Percentiles rank a stretch among this genome's conserved stretches.
phyloP scores from a whole-genome alignment of 306 rosid species.

The Quercus mongolica region DNA sequence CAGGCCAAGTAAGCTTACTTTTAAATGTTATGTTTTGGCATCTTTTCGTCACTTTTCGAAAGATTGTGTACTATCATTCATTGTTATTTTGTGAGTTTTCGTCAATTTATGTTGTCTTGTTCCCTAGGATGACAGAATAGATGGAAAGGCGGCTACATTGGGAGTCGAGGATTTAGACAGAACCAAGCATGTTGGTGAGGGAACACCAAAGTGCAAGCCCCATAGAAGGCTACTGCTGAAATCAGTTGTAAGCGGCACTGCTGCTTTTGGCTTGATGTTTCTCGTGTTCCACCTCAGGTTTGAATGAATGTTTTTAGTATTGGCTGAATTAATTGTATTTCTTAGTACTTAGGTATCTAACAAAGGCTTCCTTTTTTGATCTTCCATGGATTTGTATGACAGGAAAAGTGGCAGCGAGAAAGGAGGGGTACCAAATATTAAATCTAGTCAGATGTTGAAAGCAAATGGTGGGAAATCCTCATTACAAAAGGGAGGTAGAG shows the following conservation, averaged over 20 bases:
- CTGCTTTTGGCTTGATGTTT: slow-evolving; percentile 44
- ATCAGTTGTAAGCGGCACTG: slow-evolving; percentile 45
- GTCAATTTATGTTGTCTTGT: slow-evolving; percentile 15
- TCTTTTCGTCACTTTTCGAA: background rate
- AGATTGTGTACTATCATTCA: background rate
- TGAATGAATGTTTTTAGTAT: slow-evolving; percentile 13
- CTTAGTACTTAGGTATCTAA: background rate
- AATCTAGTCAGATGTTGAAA: slow-evolving; percentile 18
- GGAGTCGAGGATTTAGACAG: slow-evolving; percentile 13
- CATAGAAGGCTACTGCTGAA: slow-evolving; percentile 31
- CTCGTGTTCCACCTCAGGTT: slow-evolving; percentile 42
- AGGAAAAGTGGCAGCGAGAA: slow-evolving; percentile 34
- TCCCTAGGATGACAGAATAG: slow-evolving; percentile 29
- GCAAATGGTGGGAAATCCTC: slow-evolving; percentile 26
- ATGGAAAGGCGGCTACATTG: slow-evolving; percentile 17
- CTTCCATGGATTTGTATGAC: background rate
- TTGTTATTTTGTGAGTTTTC: slow-evolving; percentile 12
- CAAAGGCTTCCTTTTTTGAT: background rate
- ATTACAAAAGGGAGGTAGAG: slow-evolving; percentile 13
- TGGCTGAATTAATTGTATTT: background rate
- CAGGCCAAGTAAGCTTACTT: slow-evolving; percentile 26
- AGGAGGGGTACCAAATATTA: slow-evolving; percentile 22
- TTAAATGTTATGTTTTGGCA: background rate
- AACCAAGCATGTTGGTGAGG: slow-evolving; percentile 1
- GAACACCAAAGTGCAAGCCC: slow-evolving; percentile 23